phyloP scores from a whole-genome alignment of 495 filamentous ascomycete genomes.

The Geopyxis carbonaria region DNA sequence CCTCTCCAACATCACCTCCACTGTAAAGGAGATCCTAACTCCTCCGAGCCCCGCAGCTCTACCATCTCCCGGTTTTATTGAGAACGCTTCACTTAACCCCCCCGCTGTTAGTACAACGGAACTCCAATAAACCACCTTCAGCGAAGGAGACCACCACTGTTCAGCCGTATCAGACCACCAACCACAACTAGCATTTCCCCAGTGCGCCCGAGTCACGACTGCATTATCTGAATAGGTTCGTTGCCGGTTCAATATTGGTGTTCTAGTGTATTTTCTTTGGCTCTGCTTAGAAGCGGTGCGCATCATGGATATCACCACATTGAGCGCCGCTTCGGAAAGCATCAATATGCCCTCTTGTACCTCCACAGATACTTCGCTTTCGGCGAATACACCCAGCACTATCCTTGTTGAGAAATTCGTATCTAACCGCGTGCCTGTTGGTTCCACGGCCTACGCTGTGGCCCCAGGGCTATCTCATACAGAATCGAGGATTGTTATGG shows the following conservation, averaged over 20 bases:
- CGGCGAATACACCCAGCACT: no score
- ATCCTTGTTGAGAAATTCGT: no score
- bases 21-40: not conserved
- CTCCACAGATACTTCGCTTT: no score
- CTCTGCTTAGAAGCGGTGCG: conserved; percentile 16
- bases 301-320: no score
- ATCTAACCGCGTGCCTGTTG: no score
- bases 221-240: conserved; percentile 24
- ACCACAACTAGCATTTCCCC: not conserved
- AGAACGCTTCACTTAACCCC: not conserved
- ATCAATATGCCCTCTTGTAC: no score
- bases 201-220: conserved; percentile 18
- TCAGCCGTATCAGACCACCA: not conserved
- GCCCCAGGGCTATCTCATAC: no score
- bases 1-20: no score
- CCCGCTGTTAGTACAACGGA: not conserved
- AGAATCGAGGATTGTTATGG: conserved; percentile 61
- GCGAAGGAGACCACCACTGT: no score
- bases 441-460: no score
- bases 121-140: no score
- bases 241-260: conserved; percentile 11
- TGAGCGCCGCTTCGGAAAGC: no score
- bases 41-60: not conserved
- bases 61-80: not conserved
- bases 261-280: conserved; percentile 9